Evolutionary conservation across 1,284 basidiomycete genomes (phyloP).

Genomic region (Rugosomyces carneus): DNA sequence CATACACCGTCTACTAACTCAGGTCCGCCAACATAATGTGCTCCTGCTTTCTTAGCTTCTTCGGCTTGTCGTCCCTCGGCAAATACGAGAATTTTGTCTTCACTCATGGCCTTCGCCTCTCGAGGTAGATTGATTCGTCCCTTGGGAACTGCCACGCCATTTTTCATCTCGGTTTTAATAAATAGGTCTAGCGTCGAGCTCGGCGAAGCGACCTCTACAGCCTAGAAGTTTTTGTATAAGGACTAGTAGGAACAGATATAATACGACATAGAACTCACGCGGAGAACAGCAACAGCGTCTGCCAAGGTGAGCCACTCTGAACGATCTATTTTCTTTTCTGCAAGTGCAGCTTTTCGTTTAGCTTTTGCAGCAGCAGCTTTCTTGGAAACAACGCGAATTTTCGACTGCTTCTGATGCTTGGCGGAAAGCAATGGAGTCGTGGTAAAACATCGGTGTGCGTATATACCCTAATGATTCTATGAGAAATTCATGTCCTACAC

Average conservation of each 20-base stretch:
- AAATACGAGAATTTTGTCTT: slow-evolving; percentile 82
- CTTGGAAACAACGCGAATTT: slow-evolving; percentile 52
- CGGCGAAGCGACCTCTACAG: slow-evolving; percentile 74
- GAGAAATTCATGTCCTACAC: not conserved
- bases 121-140: slow-evolving; percentile 54
- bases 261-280: slow-evolving; percentile 42
- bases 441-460: slow-evolving; percentile 39
- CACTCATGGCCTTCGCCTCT: slow-evolving; percentile 66
- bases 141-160: slow-evolving; percentile 73
- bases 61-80: slow-evolving; percentile 75
- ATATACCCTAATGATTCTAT: slow-evolving; percentile 9
- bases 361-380: slow-evolving; percentile 51
- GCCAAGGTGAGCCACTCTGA: slow-evolving; percentile 28
- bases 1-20: slow-evolving; percentile 79
- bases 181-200: slow-evolving; percentile 75
- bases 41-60: slow-evolving; percentile 77
- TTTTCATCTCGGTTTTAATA: slow-evolving; percentile 71
- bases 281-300: slow-evolving; percentile 62
- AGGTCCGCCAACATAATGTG: slow-evolving; percentile 79
- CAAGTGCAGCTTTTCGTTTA: slow-evolving; percentile 9
- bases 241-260: not conserved
- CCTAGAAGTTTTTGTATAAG: slow-evolving; percentile 34
- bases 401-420: slow-evolving; percentile 41
- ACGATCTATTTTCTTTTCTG: slow-evolving; percentile 15
- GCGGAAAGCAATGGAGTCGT: slow-evolving; percentile 39